Evolutionary conservation across 805 yeast genomes (phyloP).

Genomic region (Yamadazyma sp.): DNA sequence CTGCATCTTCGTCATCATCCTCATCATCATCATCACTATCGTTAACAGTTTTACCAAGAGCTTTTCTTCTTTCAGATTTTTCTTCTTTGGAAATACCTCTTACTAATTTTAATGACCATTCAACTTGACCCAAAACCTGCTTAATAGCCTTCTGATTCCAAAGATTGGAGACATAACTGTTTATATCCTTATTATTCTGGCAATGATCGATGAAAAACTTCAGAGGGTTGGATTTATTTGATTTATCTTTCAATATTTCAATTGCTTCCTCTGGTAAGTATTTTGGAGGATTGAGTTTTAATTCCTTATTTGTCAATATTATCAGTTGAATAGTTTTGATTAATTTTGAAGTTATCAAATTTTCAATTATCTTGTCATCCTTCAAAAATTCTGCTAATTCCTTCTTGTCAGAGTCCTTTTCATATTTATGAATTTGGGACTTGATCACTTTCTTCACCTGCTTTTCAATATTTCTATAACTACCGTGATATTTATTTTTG

Average conservation of each 20-base stretch:
- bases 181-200: slow-evolving; percentile 36
- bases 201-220: slow-evolving; percentile 42
- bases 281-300: slow-evolving; percentile 29
- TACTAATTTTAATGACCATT: slow-evolving; percentile 46
- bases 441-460: slow-evolving; percentile 24
- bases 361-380: slow-evolving; percentile 16
- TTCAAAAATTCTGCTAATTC: slow-evolving; percentile 21
- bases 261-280: slow-evolving; percentile 30
- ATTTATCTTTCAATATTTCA: slow-evolving; percentile 24
- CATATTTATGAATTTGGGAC: slow-evolving; percentile 9
- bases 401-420: slow-evolving; percentile 14
- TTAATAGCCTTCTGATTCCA: slow-evolving; percentile 45
- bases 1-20: slow-evolving; percentile 15
- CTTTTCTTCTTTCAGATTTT: slow-evolving; percentile 18
- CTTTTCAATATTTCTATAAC: slow-evolving; percentile 39
- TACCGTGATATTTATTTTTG: slow-evolving; percentile 47
- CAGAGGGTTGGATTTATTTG: slow-evolving; percentile 41
- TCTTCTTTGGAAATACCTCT: slow-evolving; percentile 45
- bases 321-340: slow-evolving; percentile 25
- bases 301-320: slow-evolving; percentile 28
- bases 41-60: slow-evolving; percentile 11
- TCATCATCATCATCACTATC: slow-evolving; percentile 14
- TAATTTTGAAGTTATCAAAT: slow-evolving; percentile 30
- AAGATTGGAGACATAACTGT: slow-evolving; percentile 46
- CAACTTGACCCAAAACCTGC: slow-evolving; percentile 30